phyloP scores from a whole-genome alignment of 495 filamentous ascomycete species.

The Pseudoneurospora amorphoporcata region DNA sequence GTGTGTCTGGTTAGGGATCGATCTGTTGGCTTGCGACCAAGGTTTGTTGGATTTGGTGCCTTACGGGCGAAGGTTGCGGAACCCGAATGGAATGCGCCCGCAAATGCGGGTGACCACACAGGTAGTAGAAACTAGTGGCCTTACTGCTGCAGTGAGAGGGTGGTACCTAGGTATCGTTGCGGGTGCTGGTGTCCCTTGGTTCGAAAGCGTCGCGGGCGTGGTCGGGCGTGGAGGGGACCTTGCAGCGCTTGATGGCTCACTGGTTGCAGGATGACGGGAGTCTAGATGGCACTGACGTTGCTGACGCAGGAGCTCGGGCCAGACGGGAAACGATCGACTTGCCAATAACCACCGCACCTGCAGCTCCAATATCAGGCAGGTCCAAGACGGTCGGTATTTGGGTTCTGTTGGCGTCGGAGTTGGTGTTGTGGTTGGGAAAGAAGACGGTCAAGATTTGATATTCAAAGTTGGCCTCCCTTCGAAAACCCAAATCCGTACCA shows the following conservation, averaged over 20 bases:
- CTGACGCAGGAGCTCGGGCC: conserved; percentile 19
- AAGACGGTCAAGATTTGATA: neutral
- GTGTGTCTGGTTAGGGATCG: neutral
- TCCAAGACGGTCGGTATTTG: neutral
- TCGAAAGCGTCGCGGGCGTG: neutral
- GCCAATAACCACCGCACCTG: neutral
- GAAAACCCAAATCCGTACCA: neutral
- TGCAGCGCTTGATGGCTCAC: neutral
- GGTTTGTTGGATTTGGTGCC: neutral
- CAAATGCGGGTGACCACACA: neutral
- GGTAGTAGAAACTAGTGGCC: neutral
- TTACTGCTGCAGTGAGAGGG: neutral
- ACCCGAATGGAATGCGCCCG: neutral
- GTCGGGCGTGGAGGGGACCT: neutral
- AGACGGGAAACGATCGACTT: conserved; percentile 17
- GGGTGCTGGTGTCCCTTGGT: neutral
- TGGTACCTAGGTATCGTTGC: neutral
- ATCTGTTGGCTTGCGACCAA: neutral
- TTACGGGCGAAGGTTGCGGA: neutral
- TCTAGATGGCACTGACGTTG: neutral
- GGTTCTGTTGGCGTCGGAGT: neutral
- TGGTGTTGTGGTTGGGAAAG: neutral
- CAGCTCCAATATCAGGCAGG: neutral
- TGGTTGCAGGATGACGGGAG: neutral
- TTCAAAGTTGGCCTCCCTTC: neutral